These are phyloP conservation scores for Pleodorina starrii DNA, from an alignment of 139 green algal species.

Conservation along the genomic window DNA sequence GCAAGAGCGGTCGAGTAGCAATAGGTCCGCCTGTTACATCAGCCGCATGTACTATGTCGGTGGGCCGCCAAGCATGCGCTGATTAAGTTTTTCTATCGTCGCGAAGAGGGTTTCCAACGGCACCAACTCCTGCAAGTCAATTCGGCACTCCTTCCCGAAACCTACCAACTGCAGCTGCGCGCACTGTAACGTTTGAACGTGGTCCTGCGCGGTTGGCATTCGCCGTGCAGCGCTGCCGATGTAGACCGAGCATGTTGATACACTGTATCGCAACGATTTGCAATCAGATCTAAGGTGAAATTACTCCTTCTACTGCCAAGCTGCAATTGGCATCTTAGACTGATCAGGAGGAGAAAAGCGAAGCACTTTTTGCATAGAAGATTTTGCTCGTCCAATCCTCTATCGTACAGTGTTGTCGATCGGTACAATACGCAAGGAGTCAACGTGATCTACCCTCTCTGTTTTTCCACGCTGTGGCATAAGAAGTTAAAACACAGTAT, in stretches of 20 bases:
- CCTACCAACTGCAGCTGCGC: no score
- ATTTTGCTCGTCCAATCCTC: constrained; percentile 5
- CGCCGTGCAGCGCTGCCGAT: background rate
- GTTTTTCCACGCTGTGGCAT: no score
- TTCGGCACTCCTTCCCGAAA: no score
- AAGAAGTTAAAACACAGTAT: background rate
- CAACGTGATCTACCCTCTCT: no score
- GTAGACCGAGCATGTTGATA: background rate
- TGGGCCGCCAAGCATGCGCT: no score
- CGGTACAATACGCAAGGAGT: no score
- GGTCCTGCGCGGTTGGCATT: background rate
- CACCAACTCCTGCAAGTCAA: no score
- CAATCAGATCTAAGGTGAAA: background rate
- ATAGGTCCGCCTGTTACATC: background rate
- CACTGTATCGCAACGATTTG: background rate
- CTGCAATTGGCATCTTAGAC: background rate
- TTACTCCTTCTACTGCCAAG: background rate
- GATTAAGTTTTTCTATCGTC: no score
- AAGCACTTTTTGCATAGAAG: background rate
- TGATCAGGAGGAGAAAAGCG: no score
- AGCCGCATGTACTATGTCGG: no score
- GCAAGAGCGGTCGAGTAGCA: constrained; percentile 34
- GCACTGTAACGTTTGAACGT: background rate
- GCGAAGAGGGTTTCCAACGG: no score
- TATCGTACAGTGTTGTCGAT: no score